These are phyloP conservation scores for Millerozyma miso DNA, from an alignment of 805 yeast species.

Conservation along the genomic window DNA sequence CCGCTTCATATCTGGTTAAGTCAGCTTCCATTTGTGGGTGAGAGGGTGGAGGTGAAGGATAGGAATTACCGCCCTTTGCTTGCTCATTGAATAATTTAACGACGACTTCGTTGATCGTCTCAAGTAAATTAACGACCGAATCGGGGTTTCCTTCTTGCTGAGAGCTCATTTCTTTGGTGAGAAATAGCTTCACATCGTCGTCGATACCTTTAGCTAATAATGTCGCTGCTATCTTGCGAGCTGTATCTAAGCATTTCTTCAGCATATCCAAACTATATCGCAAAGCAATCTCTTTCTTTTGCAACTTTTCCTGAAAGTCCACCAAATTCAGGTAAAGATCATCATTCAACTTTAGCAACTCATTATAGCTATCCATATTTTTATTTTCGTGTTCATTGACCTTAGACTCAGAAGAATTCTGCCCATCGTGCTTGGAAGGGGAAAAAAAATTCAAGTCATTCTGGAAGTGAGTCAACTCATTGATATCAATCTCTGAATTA, in stretches of 20 bases:
- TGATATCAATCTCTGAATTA: conserved; percentile 5
- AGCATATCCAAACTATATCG: background rate
- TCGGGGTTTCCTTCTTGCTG: conserved; percentile 3
- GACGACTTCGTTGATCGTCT: background rate
- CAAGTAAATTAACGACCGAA: background rate
- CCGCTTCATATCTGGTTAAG: background rate
- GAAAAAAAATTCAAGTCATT: conserved; percentile 11
- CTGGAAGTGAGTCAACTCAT: conserved; percentile 19
- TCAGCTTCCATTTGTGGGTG: conserved; percentile 1
- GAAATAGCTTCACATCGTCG: conserved; percentile 12
- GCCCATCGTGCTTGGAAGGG: conserved; percentile 5
- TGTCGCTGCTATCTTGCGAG: background rate
- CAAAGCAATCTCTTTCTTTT: conserved; percentile 19
- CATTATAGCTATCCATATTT: conserved; percentile 24
- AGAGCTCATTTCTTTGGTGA: conserved; percentile 12
- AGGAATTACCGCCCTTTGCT: background rate
- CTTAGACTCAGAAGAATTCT: conserved; percentile 10
- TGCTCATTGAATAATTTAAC: background rate
- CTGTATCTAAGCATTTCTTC: background rate
- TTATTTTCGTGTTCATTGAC: conserved; percentile 15
- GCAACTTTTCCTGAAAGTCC: conserved; percentile 27
- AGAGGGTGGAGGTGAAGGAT: conserved; percentile 13
- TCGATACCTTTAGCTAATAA: conserved; percentile 3
- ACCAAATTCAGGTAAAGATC: conserved; percentile 36
- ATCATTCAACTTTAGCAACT: conserved; percentile 31